Base-by-base conservation (phyloP, 2,329 filamentous ascomycete species). In the Blastomyces parvus region DNA sequence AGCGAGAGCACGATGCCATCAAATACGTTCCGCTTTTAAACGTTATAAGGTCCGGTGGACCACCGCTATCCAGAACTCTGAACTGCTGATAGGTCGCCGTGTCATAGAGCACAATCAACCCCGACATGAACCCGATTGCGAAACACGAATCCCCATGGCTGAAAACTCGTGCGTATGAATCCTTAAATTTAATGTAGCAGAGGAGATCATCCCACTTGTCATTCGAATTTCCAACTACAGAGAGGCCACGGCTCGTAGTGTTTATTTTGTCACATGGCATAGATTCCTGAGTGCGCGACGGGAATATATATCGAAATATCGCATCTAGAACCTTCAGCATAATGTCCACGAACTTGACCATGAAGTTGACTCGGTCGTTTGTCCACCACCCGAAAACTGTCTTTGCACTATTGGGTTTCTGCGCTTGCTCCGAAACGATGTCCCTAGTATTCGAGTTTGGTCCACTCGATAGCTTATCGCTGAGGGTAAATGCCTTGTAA, bases 141-240 rank as follows among this genome's bases (percentile, higher is more conserved):
- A 72, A 64, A 38, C 61, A 66, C 6, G 64, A 50, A 6, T 71
- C 68, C 6, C 64, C 64, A 61, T 52, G 64, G 13, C 62, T 17
- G 11, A 70, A 17, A 8, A 68, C 64, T 46, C 48, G 66, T 19
- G 68, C 64, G 57, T 69, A 67, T 27, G 66, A 63, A 22, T 68
- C 65, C 38, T 62, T 66, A 30, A 71, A 72, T 48, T 72, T 64
- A 38, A 75, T 69, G 53, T 68, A 72, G 3, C 69, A 63, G 1
- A 75, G 59, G 59, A 70, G 69, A 25, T 76, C 74, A 63, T 75
- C 71, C 74, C 74, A 74, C 55, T 69, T 65, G 22, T 65, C 50
- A 13, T 67, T 65, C 14, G 53, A 57, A 14, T 67, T 46, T 3
- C 71, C 72, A 56, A 70, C 22, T 1, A 76, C 68, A 19, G 60